Percentiles rank a stretch among this genome's conserved stretches.
Evolutionary conservation across 2,329 filamentous ascomycete species (phyloP).

Genomic region (Aplosporella prunicola): DNA sequence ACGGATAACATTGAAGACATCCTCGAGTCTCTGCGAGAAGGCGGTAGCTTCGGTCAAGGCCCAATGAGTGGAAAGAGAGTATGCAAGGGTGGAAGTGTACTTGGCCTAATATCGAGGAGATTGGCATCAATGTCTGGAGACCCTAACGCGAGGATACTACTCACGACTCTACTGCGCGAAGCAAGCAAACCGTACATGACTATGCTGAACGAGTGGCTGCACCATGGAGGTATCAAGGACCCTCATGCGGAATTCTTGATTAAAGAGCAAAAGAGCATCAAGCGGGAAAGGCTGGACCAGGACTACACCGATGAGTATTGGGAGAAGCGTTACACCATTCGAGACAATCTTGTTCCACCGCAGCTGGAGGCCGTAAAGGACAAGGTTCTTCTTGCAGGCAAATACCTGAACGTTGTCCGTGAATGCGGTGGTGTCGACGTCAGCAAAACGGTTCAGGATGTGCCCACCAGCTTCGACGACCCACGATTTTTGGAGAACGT

Average conservation of each 20-base stretch:
- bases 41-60: slow-evolving; percentile 68
- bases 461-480: slow-evolving; percentile 90
- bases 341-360: slow-evolving; percentile 82
- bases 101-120: slow-evolving; percentile 75
- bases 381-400: slow-evolving; percentile 88
- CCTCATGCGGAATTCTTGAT: slow-evolving; percentile 90
- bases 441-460: slow-evolving; percentile 75
- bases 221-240: slow-evolving; percentile 90
- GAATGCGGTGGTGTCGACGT: slow-evolving; percentile 95
- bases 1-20: slow-evolving; percentile 87
- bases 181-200: slow-evolving; percentile 91
- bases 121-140: slow-evolving; percentile 89
- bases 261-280: slow-evolving; percentile 92
- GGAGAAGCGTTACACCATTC: slow-evolving; percentile 94
- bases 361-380: slow-evolving; percentile 86
- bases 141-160: slow-evolving; percentile 70
- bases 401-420: slow-evolving; percentile 94
- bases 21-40: slow-evolving; percentile 77
- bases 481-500: slow-evolving; percentile 89
- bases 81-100: slow-evolving; percentile 93
- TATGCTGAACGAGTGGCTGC: slow-evolving; percentile 98
- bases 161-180: slow-evolving; percentile 76
- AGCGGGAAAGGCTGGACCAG: slow-evolving; percentile 78
- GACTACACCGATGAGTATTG: slow-evolving; percentile 99
- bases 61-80: slow-evolving; percentile 80